These are phyloP conservation scores for Mucor lusitanicus DNA, from an alignment of 371 early-diverging fungal species.

Conservation along the genomic window DNA sequence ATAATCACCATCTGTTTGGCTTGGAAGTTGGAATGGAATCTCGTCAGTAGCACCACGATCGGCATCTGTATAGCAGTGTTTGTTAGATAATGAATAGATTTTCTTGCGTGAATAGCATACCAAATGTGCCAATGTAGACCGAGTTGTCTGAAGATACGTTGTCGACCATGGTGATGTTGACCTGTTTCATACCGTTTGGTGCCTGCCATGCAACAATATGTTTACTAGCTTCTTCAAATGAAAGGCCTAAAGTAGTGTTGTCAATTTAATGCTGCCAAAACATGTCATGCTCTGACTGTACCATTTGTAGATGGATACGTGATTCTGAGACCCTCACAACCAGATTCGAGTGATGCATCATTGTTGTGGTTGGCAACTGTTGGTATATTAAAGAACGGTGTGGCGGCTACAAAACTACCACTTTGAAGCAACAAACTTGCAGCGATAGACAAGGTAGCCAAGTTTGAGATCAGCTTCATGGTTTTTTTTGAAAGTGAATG, in stretches of 20 bases:
- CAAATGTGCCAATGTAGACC: conserved; percentile 31
- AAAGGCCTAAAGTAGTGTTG: conserved; percentile 22
- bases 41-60: conserved; percentile 31
- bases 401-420: conserved; percentile 43
- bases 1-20: conserved; percentile 28
- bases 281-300: no score
- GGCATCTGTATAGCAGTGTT: conserved; percentile 24
- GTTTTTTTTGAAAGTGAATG: conserved; percentile 4
- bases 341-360: conserved; percentile 21
- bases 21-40: conserved; percentile 27
- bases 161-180: conserved; percentile 36
- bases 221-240: conserved; percentile 34
- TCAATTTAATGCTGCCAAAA: background rate
- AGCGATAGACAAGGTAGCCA: conserved; percentile 35
- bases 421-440: conserved; percentile 37
- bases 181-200: conserved; percentile 23
- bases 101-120: conserved; percentile 18
- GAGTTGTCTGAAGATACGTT: conserved; percentile 10
- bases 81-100: background rate
- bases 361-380: conserved; percentile 20
- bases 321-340: conserved; percentile 28
- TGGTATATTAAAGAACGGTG: conserved; percentile 37
- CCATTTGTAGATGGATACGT: conserved; percentile 35
- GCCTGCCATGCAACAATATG: conserved; percentile 46
- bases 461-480: conserved; percentile 37